These are phyloP conservation scores for Lecanoromycetidae sp. DNA, from an alignment of 2,329 filamentous ascomycete genomes.

Conservation along the genomic window DNA sequence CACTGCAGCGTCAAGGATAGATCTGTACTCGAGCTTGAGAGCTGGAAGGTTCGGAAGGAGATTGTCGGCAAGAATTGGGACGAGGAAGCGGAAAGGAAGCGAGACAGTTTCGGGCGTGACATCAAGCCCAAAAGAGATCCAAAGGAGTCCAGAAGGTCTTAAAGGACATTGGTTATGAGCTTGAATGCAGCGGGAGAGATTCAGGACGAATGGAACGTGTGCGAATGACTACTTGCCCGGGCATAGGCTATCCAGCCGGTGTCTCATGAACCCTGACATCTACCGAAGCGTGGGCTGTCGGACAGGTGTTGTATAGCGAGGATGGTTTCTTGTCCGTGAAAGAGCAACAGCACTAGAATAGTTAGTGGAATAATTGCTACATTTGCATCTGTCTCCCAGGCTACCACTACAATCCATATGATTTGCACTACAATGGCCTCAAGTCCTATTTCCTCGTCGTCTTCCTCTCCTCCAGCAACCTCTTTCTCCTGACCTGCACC, in stretches of 20 bases:
- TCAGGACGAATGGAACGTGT: too few species aligned
- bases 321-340: too few species aligned
- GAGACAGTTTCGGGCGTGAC: slow-evolving; percentile 8
- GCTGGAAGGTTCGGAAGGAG: slow-evolving; percentile 12
- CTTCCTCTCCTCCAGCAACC: slow-evolving; percentile 64
- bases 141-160: not conserved
- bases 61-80: slow-evolving; percentile 11
- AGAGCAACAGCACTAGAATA: too few species aligned
- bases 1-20: slow-evolving; percentile 5
- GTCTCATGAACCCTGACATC: too few species aligned
- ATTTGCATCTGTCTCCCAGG: too few species aligned
- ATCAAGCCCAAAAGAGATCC: not conserved
- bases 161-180: not conserved
- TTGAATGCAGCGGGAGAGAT: too few species aligned
- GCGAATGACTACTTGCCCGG: too few species aligned
- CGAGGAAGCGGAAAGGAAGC: slow-evolving; percentile 2
- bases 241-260: not conserved
- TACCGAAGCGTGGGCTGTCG: too few species aligned
- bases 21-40: slow-evolving; percentile 13
- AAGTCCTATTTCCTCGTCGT: slow-evolving; percentile 41
- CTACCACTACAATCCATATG: too few species aligned
- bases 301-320: too few species aligned
- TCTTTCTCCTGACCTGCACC: slow-evolving; percentile 78
- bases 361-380: too few species aligned
- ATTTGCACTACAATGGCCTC: too few species aligned